phyloP scores from a whole-genome alignment of 257 asterid species.

The Scutellaria galericulata region DNA sequence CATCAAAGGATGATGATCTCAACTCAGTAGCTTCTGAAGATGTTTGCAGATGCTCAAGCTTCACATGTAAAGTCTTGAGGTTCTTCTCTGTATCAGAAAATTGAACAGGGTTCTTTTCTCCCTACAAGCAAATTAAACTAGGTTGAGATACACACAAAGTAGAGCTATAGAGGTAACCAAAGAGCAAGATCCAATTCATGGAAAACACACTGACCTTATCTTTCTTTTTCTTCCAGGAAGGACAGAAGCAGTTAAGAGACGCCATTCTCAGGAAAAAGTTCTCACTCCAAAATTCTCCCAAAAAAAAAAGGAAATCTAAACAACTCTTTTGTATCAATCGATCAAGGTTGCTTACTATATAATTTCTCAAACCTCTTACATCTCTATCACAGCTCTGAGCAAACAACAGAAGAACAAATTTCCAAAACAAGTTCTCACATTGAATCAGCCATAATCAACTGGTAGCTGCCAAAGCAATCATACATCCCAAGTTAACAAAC shows the following conservation, averaged over 20 bases:
- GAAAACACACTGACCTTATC: constrained; percentile 45
- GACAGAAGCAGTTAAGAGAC: constrained; percentile 48
- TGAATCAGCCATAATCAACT: constrained; percentile 67
- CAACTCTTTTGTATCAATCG: background rate
- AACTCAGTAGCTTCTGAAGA: constrained; percentile 44
- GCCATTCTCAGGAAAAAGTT: constrained; percentile 43
- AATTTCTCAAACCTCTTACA: constrained; percentile 34
- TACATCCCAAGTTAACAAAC: constrained; percentile 41
- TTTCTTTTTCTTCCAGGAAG: constrained; percentile 50
- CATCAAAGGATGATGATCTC: constrained; percentile 49
- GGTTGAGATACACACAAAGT: background rate
- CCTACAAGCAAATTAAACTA: constrained; percentile 42
- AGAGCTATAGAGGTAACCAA: background rate
- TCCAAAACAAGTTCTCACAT: constrained; percentile 36
- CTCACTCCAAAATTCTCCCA: constrained; percentile 22
- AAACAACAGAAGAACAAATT: constrained; percentile 30
- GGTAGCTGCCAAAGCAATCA: constrained; percentile 62
- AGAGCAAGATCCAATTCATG: background rate
- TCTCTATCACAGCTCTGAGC: constrained; percentile 36
- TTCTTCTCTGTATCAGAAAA: constrained; percentile 31
- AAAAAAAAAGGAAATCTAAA: constrained; percentile 27
- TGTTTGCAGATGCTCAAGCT: constrained; percentile 44
- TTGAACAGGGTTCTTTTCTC: constrained; percentile 28
- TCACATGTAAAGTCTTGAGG: constrained; percentile 40
- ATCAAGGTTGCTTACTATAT: constrained; percentile 17